These are phyloP conservation scores for Amesomyces nigricolor DNA, from an alignment of 2,329 filamentous ascomycete species.

Conservation along the genomic window DNA sequence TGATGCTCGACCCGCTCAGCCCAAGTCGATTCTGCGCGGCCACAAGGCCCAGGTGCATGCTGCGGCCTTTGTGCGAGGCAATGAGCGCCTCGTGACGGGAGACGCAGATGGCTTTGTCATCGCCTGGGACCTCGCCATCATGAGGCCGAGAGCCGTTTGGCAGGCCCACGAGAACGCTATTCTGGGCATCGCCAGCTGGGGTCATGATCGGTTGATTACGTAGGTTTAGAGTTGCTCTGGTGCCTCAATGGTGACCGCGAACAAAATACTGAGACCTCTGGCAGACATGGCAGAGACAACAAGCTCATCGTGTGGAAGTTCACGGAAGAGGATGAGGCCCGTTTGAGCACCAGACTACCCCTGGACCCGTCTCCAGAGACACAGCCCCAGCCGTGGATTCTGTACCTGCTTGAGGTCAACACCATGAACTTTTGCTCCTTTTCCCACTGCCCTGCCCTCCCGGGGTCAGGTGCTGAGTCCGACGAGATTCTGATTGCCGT, in stretches of 20 bases:
- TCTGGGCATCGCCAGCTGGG: constrained; percentile 68
- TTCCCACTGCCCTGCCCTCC: constrained; percentile 45
- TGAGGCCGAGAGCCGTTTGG: constrained; percentile 81
- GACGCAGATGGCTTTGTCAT: constrained; percentile 88
- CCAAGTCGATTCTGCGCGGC: constrained; percentile 69
- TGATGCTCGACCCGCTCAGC: constrained; percentile 34
- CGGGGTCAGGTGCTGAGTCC: constrained; percentile 20
- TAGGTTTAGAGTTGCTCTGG: constrained; percentile 40
- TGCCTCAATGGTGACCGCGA: neutral
- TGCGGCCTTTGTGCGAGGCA: constrained; percentile 64
- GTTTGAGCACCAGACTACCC: constrained; percentile 64
- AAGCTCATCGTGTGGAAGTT: constrained; percentile 82
- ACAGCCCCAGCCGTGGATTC: constrained; percentile 70
- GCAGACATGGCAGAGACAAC: constrained; percentile 84
- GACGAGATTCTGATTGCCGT: constrained; percentile 65
- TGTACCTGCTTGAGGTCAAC: constrained; percentile 79
- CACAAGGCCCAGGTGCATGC: constrained; percentile 77
- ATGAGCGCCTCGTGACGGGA: constrained; percentile 73
- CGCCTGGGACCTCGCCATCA: constrained; percentile 76
- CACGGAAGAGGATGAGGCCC: constrained; percentile 50
- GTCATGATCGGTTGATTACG: constrained; percentile 72
- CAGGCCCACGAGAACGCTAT: constrained; percentile 74
- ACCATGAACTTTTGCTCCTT: constrained; percentile 95
- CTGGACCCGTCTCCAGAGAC: constrained; percentile 52
- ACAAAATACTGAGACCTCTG: constrained; percentile 1